Evolutionary conservation across 2,329 filamentous ascomycete genomes (phyloP).

Genomic region (Seiridium unicorne): DNA sequence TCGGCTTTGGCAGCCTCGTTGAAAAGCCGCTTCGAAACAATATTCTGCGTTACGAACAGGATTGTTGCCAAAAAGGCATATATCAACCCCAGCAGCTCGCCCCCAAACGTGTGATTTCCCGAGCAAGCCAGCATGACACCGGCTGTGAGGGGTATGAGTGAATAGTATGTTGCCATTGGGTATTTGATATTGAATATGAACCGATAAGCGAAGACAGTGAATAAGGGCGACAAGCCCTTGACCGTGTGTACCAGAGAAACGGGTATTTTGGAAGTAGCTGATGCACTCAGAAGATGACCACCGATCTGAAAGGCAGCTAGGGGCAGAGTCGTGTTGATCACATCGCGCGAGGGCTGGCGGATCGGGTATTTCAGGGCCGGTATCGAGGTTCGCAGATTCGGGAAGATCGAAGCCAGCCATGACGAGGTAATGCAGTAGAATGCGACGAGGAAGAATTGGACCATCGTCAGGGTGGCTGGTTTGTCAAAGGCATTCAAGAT

Average conservation of each 20-base stretch:
- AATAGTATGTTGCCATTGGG: conserved; percentile 81
- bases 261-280: conserved; percentile 90
- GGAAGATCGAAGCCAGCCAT: conserved; percentile 71
- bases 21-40: conserved; percentile 96
- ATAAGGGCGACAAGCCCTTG: conserved; percentile 92
- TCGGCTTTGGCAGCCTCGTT: conserved; percentile 89
- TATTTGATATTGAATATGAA: conserved; percentile 87
- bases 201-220: conserved; percentile 92
- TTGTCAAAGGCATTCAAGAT: conserved; percentile 90
- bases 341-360: conserved; percentile 73
- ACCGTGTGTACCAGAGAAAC: conserved; percentile 98
- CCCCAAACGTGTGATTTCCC: conserved; percentile 72
- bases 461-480: conserved; percentile 84
- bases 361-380: conserved; percentile 84
- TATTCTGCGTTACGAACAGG: conserved; percentile 97
- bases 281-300: conserved; percentile 90
- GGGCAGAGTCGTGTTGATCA: conserved; percentile 85
- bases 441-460: conserved; percentile 93
- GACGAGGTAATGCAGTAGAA: conserved; percentile 81
- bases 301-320: conserved; percentile 90
- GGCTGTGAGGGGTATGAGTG: conserved; percentile 83
- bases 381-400: conserved; percentile 66
- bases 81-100: conserved; percentile 84
- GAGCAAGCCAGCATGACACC: conserved; percentile 98
- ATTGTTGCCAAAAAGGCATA: conserved; percentile 88